These are phyloP conservation scores for Dichotomopilus funicola DNA, from an alignment of 2,329 filamentous ascomycete genomes.

Conservation along the genomic window DNA sequence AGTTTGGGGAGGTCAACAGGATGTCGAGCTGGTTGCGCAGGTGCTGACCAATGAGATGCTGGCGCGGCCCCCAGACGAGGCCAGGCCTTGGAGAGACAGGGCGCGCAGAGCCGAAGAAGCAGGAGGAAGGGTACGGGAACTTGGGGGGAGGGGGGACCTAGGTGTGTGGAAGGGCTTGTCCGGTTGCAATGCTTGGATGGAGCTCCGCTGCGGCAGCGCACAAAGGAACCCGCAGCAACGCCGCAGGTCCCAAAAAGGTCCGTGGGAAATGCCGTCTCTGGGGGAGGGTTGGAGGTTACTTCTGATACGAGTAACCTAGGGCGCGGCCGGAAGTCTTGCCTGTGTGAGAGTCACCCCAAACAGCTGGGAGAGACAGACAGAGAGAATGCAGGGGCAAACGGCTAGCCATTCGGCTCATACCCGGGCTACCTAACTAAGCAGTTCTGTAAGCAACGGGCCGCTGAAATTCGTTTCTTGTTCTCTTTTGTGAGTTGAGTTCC, in stretches of 20 bases:
- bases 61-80: constrained; percentile 18
- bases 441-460: no score
- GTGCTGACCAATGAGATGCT: constrained; percentile 26
- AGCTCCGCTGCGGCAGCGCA: constrained; percentile 12
- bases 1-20: constrained; percentile 22
- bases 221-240: not conserved
- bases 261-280: constrained; percentile 12
- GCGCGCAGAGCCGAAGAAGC: not conserved
- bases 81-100: constrained; percentile 9
- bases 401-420: no score
- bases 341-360: not conserved
- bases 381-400: no score
- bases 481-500: no score
- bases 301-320: constrained; percentile 1
- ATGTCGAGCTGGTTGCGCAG: constrained; percentile 26
- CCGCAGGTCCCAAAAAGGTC: constrained; percentile 6
- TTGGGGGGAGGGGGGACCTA: not conserved
- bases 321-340: not conserved
- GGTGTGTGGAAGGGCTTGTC: no score
- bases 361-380: not conserved
- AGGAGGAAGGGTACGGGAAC: constrained; percentile 7
- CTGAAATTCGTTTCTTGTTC: no score
- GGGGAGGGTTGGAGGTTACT: not conserved
- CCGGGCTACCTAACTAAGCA: no score
- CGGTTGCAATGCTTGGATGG: not conserved